Percentiles rank a stretch among this genome's conserved stretches.
These are phyloP conservation scores for Penicillium fuscoglaucum DNA, from an alignment of 2,329 filamentous ascomycete genomes.

Conservation along the genomic window DNA sequence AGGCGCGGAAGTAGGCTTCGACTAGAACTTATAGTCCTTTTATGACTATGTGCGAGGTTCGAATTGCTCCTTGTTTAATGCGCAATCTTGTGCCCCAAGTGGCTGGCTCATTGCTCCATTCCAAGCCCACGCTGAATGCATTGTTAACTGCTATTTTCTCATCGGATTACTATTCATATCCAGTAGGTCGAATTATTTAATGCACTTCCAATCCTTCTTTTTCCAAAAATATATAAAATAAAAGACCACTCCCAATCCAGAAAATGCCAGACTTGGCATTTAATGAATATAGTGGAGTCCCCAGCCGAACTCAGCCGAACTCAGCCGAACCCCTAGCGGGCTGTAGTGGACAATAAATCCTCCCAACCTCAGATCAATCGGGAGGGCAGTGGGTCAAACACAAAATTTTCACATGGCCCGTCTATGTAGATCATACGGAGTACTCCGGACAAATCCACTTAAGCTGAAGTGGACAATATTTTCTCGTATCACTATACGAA, in stretches of 20 bases:
- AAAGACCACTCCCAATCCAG: neutral
- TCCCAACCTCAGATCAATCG: neutral
- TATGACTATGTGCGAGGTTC: neutral
- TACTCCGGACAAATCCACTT: too few species aligned
- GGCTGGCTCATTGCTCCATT: neutral
- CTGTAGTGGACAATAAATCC: neutral
- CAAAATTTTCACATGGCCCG: neutral
- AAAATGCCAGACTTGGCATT: neutral
- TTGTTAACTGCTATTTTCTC: neutral
- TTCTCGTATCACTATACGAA: neutral
- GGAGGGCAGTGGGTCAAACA: neutral
- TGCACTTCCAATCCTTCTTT: neutral
- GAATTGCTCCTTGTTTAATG: neutral
- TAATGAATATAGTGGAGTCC: neutral
- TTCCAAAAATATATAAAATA: too few species aligned
- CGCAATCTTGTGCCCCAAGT: neutral
- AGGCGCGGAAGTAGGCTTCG: slow-evolving; percentile 30
- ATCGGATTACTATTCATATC: neutral
- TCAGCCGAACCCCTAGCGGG: neutral
- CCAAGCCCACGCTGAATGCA: neutral
- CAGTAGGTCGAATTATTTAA: neutral
- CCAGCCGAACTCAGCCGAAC: neutral
- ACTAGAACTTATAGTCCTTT: neutral
- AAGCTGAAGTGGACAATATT: neutral
- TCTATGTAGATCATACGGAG: too few species aligned